Evolutionary conservation across 208 protist genomes (phyloP), one percentile per base, ranked within the genome.

Genomic region (Trypanosoma vivax): DNA sequence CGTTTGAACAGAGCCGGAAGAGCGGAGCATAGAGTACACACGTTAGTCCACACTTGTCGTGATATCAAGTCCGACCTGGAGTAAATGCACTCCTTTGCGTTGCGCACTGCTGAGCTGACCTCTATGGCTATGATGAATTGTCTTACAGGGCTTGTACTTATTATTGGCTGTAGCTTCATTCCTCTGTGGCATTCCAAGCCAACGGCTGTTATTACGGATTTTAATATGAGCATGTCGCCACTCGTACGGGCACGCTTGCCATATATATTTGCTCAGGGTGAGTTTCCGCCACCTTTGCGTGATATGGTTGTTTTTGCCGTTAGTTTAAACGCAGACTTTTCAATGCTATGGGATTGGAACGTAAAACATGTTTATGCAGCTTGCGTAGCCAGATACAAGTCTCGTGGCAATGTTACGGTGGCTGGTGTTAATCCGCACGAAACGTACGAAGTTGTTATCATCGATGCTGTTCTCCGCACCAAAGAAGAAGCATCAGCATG

Each of bases 281-380:
- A n/a, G 7, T 2, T 42, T 10, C 61, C 61, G 5, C 53, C 48
- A 3, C 61, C 50, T 4, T 13, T 56, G 5, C 58, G 53, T 16
- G 58, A 88, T 39, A 62, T 67, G 28, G 18, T 84, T 9, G 10
- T 70, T 2, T 5, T 88, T 21, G 50, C 41, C 11, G 30, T 87
- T 16, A 71, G 50, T 2, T 61, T 71, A 48, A 45, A 28, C 4
- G 50, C 74, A 9, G 71, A 89, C 59, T 83, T 92, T 18, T 51
- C 58, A 0, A 38, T 49, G 13, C 49, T 60, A 3, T 92, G 78
- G 77, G 76, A 88, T 65, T 92, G 84, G 77, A 92, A 92, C 60
- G 89, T 80, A 21, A 83, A 88, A 40, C 56, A 66, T 0, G 70
- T 92, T 14, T 92, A 85, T 38, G 63, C 83, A 13, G 50, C 65